Percentiles rank a stretch among this genome's conserved stretches.
Conservation (phyloP, 176 grass and related monocot genomes). For the Aegilops bicornis region DNA sequence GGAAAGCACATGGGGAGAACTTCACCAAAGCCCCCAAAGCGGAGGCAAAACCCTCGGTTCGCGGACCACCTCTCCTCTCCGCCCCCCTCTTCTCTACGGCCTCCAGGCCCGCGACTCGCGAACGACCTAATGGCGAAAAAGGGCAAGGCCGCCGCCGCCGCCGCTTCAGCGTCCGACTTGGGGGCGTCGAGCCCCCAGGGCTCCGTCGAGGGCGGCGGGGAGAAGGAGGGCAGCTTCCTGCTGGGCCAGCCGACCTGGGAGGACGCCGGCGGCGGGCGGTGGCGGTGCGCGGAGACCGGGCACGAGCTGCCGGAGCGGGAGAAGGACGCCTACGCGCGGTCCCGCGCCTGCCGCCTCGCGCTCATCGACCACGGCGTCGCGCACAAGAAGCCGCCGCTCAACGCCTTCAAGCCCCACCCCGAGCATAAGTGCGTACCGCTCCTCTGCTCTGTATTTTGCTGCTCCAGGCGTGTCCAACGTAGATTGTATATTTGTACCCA, state of each 20-base stretch:
- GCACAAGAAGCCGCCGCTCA: constrained; percentile 70
- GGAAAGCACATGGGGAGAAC: not conserved
- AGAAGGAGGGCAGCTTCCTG: constrained; percentile 81
- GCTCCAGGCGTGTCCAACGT: not conserved
- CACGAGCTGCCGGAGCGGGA: constrained; percentile 87
- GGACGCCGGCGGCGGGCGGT: constrained; percentile 60
- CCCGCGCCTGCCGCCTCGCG: constrained; percentile 72
- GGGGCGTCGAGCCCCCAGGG: constrained; percentile 31
- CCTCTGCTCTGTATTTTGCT: not conserved
- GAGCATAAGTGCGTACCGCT: constrained; percentile 55
- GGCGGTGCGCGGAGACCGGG: constrained; percentile 77
- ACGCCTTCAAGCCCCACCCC: constrained; percentile 77
- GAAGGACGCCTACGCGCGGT: constrained; percentile 65
- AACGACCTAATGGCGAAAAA: constrained; percentile 54
- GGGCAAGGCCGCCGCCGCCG: constrained; percentile 18
- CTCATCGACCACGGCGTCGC: constrained; percentile 73
- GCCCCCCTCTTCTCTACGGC: not conserved
- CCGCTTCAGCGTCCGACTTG: not conserved
- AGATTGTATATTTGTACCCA: too few relatives aligned
- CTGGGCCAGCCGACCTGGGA: constrained; percentile 77
- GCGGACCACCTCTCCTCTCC: not conserved
- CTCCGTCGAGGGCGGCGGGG: constrained; percentile 23
- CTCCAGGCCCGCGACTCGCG: not conserved
- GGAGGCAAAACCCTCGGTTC: constrained; percentile 18
- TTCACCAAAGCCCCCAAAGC: not conserved